Evolutionary conservation across 208 protist genomes (phyloP), one percentile per base, ranked within the genome.

Genomic region (Acanthamoeba lugdunensis): DNA sequence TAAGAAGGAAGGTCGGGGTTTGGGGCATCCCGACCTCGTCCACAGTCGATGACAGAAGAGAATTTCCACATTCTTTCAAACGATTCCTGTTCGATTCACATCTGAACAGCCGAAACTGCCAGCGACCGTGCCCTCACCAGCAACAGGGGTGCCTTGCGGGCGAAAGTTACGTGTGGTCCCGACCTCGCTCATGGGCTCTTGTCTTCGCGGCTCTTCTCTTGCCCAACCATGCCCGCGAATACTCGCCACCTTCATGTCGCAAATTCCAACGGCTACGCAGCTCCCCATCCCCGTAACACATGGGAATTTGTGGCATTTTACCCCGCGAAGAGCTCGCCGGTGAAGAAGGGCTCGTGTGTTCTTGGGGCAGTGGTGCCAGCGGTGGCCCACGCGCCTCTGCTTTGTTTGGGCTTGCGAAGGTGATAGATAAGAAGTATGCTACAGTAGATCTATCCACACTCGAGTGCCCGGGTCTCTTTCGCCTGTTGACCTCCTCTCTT

Each of bases 41-140:
- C 23, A 14, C 41, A 37, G 73, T 14, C 8, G 73, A 81, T 88
- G 45, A 50, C 73, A 37, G 79, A 88, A 65, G 50, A 50, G 79
- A 88, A 88, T 88, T 88, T 88, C 79, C 48, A 88, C 79, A 28
- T 50, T 88, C 50, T 88, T 88, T 88, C 79, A 52, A 54, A 54
- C 45, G 73, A 45, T 81, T 81, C 41, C 45, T 25, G 73, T 52
- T 52, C 23, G 73, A 81, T 81, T 81, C 45, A 81, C 73, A 45
- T 11, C 23, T 9, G 23, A 81, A 30, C 23, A 2, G n/a, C 21
- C 21, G 73, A 52, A 45, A 77, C 30, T 48, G 33, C 30, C n/a
- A 52, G 73, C 41, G 73, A 23, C 18, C 21, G 30, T 81, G 5
- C 73, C 73, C 21, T 25, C 16, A 28, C 16, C 61, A 3, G 61